Evolutionary conservation across 768 basidiomycete genomes (phyloP).

Genomic region (Amylocystis lapponica): DNA sequence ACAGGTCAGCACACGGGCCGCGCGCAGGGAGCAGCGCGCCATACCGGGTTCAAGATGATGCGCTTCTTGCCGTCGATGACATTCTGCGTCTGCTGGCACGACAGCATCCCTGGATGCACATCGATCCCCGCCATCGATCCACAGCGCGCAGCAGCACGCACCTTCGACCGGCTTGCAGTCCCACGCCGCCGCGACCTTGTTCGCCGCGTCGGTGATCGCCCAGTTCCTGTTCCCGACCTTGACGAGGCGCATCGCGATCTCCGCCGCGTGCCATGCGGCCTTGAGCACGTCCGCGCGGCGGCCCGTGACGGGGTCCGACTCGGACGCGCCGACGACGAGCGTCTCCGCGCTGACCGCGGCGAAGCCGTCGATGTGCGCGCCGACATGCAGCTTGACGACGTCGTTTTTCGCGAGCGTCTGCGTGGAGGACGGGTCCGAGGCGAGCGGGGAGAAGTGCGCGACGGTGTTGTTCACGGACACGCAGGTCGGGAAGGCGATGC

Average conservation of each 20-base stretch:
- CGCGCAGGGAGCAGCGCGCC: background rate
- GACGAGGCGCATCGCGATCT: conserved; percentile 85
- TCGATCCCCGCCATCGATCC: conserved; percentile 1
- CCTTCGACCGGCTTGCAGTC: conserved; percentile 95
- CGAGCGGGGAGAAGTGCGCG: conserved; percentile 94
- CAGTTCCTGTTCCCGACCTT: conserved; percentile 95
- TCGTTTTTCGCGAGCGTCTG: conserved; percentile 77
- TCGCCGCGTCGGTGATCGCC: conserved; percentile 84
- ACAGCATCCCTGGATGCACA: conserved; percentile 70
- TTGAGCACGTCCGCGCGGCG: conserved; percentile 86
- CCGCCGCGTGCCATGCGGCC: conserved; percentile 91
- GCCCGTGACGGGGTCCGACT: conserved; percentile 72
- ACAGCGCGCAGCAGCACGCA: conserved; percentile 23
- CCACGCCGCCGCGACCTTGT: conserved; percentile 63
- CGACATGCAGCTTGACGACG: conserved; percentile 93
- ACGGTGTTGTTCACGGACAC: conserved; percentile 95
- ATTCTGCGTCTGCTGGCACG: conserved; percentile 91
- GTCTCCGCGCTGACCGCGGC: conserved; percentile 94
- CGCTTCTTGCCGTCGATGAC: conserved; percentile 96
- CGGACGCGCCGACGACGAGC: conserved; percentile 77
- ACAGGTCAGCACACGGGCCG: background rate
- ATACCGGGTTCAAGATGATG: conserved; percentile 78
- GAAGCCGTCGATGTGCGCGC: conserved; percentile 97
- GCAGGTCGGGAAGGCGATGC: conserved; percentile 91
- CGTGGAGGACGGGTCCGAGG: conserved; percentile 69